phyloP scores from a whole-genome alignment of 352 stramenopile species.

The Phytophthora sansomeana region DNA sequence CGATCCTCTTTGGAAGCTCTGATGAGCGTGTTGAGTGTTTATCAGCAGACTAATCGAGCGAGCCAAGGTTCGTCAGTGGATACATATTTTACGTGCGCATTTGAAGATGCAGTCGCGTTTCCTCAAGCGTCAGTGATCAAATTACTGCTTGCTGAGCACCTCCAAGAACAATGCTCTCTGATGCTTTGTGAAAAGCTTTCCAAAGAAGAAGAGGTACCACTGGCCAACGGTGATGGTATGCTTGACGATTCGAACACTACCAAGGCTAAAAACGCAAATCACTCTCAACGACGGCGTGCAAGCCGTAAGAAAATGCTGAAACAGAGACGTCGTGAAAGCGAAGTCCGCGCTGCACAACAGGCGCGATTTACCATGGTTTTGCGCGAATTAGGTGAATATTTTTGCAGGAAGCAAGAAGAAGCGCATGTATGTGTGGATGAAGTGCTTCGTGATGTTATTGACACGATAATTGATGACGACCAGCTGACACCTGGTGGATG shows the following conservation, averaged over 20 bases:
- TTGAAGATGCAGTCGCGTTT: conserved; percentile 43
- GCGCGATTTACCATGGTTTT: conserved; percentile 50
- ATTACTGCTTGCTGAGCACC: conserved; percentile 73
- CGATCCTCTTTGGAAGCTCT: conserved; percentile 36
- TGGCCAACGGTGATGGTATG: background rate
- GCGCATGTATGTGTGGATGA: conserved; percentile 34
- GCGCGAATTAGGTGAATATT: conserved; percentile 46
- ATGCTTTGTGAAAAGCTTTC: conserved; percentile 66
- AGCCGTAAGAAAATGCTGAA: conserved; percentile 77
- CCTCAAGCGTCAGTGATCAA: conserved; percentile 68
- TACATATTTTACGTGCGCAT: conserved; percentile 50
- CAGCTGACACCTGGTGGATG: conserved; percentile 28
- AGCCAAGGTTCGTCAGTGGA: conserved; percentile 32
- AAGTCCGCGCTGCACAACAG: conserved; percentile 47
- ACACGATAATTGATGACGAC: conserved; percentile 33
- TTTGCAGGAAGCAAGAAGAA: conserved; percentile 40
- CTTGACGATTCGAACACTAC: background rate
- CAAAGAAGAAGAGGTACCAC: conserved; percentile 45
- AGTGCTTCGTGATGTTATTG: conserved; percentile 54
- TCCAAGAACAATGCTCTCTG: conserved; percentile 78
- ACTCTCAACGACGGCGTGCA: conserved; percentile 65
- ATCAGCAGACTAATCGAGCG: conserved; percentile 11
- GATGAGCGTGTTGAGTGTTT: conserved; percentile 23
- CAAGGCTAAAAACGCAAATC: conserved; percentile 32
- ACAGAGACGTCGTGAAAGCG: conserved; percentile 55